Evolutionary conservation across 2,329 filamentous ascomycete species (phyloP), one percentile per base, ranked within the genome.

Genomic region (Colletotrichum coccodes): DNA sequence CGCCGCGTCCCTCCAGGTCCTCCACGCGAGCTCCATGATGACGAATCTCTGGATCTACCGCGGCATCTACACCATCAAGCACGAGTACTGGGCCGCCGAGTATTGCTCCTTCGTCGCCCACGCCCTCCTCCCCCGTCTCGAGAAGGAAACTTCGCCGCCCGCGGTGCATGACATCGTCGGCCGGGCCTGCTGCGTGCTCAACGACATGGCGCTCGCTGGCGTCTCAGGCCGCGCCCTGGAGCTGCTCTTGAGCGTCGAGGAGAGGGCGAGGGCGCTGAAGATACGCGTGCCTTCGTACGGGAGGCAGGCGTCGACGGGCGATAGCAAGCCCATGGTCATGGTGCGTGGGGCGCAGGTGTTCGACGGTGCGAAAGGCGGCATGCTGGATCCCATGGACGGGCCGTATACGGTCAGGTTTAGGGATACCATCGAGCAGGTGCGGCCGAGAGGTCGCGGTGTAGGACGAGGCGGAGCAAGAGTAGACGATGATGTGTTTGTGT

Each of bases 1-100:
- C 70, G 80, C 81, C 26, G 74, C 79, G 8, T 84, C 85, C 44
- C 75, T 84, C 9, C 79, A 83, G 6, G 79, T 80, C 16, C 84
- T 83, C 8, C 71, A 74, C 40, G 66, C 67, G 28, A 62, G 58
- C 58, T 62, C 71, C 23, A 46, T 75, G 28, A 64, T 74, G 11
- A 60, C 56, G 23, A 38, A 63, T 6, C 46, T 75, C n/a, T 72
- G 70, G 60, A 73, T 73, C 58, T 77, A 75, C 21, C 74, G 76
- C 42, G 68, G 72, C n/a, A 71, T 61, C 1, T 72, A 73, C 40
- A 72, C 72, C 32, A 65, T 73, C 60, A 72, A 63, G 26, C 68
- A 72, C 47, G 74, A 75, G 42, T 71, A 71, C 49, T 75, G 73
- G 67, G 64, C 64, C 44, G 60, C 53, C 44, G 60, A 64, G 52